Percentiles rank a stretch among this genome's conserved stretches.
These are phyloP conservation scores for Caloboletus inedulis DNA, from an alignment of 1,284 basidiomycete species.

Conservation along the genomic window DNA sequence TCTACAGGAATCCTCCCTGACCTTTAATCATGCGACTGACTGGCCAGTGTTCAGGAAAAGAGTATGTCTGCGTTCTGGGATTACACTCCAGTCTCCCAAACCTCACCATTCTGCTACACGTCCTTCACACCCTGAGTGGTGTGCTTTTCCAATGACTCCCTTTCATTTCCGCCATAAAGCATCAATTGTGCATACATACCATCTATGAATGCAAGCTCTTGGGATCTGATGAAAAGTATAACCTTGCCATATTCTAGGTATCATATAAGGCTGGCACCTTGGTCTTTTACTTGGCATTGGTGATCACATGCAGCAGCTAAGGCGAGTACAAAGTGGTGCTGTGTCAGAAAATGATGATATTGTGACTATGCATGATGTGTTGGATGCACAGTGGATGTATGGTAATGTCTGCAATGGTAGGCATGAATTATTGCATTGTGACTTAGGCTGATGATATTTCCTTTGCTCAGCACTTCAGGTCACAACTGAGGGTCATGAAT, in stretches of 20 bases:
- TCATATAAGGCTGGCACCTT: conserved; percentile 96
- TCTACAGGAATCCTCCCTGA: conserved; percentile 35
- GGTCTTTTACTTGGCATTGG: conserved; percentile 95
- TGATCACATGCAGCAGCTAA: conserved; percentile 99
- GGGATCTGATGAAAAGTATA: conserved; percentile 97
- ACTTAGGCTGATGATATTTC: conserved; percentile 7
- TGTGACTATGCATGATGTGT: conserved; percentile 99
- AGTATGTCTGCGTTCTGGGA: conserved; percentile 96
- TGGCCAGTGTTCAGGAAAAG: conserved; percentile 80
- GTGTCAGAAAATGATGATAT: conserved; percentile 98
- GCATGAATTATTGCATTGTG: conserved; percentile 18
- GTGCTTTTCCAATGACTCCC: conserved; percentile 99
- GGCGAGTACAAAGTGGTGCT: conserved; percentile 92
- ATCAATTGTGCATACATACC: conserved; percentile 96
- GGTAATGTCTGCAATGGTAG: conserved; percentile 97
- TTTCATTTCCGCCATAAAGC: conserved; percentile 98
- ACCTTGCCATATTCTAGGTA: conserved; percentile 97
- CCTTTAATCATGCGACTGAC: conserved; percentile 5
- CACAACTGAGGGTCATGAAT: conserved; percentile 8
- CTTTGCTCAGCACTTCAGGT: not conserved
- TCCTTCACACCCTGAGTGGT: conserved; percentile 95
- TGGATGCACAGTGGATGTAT: conserved; percentile 99
- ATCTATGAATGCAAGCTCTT: conserved; percentile 96
- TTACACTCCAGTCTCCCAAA: conserved; percentile 83
- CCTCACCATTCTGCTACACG: conserved; percentile 85